A percentile compares a stretch with the other conserved stretches of the same genome.
These are phyloP conservation scores for Thozetella sp. DNA, from an alignment of 495 filamentous ascomycete species.

Conservation along the genomic window DNA sequence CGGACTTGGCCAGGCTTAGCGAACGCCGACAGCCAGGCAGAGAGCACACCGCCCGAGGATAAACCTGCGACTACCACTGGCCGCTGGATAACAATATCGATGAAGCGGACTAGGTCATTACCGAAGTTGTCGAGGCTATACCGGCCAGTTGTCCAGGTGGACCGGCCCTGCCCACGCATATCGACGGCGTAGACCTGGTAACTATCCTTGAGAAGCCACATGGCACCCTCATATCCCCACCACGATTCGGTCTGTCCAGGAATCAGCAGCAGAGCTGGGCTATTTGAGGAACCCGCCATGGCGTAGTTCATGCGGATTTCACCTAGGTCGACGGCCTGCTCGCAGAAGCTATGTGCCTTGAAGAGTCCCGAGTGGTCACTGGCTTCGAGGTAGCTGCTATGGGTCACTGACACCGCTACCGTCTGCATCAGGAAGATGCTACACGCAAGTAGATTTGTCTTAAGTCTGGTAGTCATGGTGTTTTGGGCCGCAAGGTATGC, in stretches of 20 bases:
- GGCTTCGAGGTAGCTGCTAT: neutral
- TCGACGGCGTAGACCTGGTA: conserved; percentile 6
- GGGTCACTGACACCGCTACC: neutral
- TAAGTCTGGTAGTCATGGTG: no score
- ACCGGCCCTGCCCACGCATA: conserved; percentile 3
- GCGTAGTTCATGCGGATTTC: conserved; percentile 8
- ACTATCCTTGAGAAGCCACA: neutral
- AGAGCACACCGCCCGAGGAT: neutral
- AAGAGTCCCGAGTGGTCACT: neutral
- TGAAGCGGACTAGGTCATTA: conserved; percentile 5
- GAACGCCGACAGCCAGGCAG: conserved; percentile 2
- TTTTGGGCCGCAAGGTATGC: no score
- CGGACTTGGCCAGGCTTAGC: neutral
- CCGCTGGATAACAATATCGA: neutral
- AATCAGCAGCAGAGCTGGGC: neutral
- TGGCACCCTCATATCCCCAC: conserved; percentile 3
- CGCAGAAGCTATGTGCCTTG: neutral
- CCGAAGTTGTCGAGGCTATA: conserved; percentile 4
- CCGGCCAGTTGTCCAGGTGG: conserved; percentile 2
- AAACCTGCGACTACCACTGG: neutral
- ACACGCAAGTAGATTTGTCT: neutral
- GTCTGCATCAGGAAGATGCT: neutral
- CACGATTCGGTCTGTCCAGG: conserved; percentile 4
- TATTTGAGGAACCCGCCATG: neutral
- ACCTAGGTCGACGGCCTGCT: neutral